Percentiles rank a stretch among this genome's conserved stretches.
Evolutionary conservation across 768 basidiomycete genomes (phyloP).

Genomic region (Tulasnella sp.): DNA sequence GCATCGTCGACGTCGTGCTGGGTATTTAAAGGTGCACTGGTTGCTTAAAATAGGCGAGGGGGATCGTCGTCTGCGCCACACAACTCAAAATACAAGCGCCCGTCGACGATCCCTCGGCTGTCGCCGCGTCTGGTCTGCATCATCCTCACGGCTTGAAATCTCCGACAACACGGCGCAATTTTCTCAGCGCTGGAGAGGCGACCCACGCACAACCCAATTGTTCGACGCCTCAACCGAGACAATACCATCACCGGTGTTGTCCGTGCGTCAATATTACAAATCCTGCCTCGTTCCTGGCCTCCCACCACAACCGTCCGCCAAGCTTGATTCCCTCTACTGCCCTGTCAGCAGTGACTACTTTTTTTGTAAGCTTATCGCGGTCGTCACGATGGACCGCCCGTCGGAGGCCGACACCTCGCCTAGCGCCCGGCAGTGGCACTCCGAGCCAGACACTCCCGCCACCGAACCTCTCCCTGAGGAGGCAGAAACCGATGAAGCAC

Average conservation of each 20-base stretch:
- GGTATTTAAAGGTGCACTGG: too few species aligned
- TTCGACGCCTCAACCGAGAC: background rate
- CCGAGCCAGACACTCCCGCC: background rate
- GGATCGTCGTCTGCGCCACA: background rate
- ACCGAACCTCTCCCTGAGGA: background rate
- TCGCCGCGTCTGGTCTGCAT: too few species aligned
- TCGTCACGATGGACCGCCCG: background rate
- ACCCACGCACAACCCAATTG: background rate
- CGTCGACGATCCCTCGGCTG: too few species aligned
- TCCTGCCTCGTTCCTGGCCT: background rate
- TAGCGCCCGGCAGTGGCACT: background rate
- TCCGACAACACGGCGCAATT: too few species aligned
- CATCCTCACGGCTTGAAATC: too few species aligned
- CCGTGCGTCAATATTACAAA: background rate
- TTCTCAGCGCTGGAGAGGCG: too few species aligned
- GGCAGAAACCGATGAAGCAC: slow-evolving; percentile 14
- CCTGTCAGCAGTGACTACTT: background rate
- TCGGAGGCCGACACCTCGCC: background rate
- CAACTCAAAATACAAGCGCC: background rate
- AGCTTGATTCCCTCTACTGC: background rate
- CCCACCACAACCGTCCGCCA: background rate
- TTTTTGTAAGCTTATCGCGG: background rate
- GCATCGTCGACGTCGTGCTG: background rate
- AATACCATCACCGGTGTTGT: background rate
- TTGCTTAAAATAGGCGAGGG: too few species aligned